Percentiles rank a stretch among this genome's conserved stretches.
phyloP scores from a whole-genome alignment of 768 basidiomycete genomes.

The Trametes elegans region DNA sequence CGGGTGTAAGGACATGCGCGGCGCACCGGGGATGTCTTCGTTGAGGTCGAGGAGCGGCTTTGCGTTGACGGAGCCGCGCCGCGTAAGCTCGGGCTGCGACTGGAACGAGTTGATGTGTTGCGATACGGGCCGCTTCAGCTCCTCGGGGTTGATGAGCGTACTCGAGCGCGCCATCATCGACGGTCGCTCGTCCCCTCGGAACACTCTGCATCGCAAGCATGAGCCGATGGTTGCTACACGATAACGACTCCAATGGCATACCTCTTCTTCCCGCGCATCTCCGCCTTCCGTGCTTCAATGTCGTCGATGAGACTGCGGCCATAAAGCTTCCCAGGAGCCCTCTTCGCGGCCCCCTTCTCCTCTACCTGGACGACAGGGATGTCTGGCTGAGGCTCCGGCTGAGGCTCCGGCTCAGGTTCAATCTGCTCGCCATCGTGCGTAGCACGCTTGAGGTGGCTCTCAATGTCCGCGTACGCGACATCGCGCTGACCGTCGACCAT shows the following conservation, averaged over 20 bases:
- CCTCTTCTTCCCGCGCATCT: constrained; percentile 84
- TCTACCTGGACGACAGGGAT: constrained; percentile 29
- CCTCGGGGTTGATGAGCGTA: constrained; percentile 73
- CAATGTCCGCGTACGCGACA: constrained; percentile 59
- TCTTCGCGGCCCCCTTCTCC: constrained; percentile 26
- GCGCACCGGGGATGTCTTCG: constrained; percentile 40
- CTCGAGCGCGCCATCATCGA: constrained; percentile 89
- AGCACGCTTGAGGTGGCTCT: constrained; percentile 64
- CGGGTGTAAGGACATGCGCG: constrained; percentile 34
- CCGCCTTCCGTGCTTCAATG: constrained; percentile 77
- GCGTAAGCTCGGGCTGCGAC: constrained; percentile 39
- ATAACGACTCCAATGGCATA: constrained; percentile 35
- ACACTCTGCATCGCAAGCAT: constrained; percentile 53
- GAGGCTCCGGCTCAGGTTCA: constrained; percentile 33
- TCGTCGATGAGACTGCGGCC: constrained; percentile 91
- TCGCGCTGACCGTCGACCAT: constrained; percentile 66
- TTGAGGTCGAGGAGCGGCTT: constrained; percentile 70
- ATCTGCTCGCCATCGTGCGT: constrained; percentile 76
- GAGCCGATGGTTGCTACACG: constrained; percentile 5
- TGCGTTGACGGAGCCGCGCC: constrained; percentile 50
- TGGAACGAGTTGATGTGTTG: constrained; percentile 46
- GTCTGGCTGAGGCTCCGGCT: constrained; percentile 30
- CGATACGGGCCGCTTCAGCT: constrained; percentile 50
- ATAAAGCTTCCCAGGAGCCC: constrained; percentile 81
- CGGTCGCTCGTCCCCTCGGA: constrained; percentile 84